These are phyloP conservation scores for Tausonia pullulans DNA, from an alignment of 1,284 basidiomycete species.

Conservation along the genomic window DNA sequence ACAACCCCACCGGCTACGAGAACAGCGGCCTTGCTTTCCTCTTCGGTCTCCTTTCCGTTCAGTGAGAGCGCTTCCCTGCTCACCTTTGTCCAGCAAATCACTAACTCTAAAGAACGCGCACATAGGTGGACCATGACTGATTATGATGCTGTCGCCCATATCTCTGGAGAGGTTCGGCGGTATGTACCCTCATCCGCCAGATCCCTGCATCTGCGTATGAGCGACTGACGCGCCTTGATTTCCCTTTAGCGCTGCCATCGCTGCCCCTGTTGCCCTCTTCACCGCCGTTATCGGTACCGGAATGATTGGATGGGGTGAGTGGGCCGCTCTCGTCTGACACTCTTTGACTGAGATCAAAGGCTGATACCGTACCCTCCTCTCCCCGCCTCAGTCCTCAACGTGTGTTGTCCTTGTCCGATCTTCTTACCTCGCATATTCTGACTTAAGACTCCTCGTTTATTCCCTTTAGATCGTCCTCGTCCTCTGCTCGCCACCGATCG, in stretches of 20 bases:
- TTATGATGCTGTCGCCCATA: slow-evolving; percentile 31
- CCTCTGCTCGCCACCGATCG: slow-evolving; percentile 50
- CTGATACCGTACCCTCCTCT: too few relatives aligned
- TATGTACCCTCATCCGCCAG: neutral
- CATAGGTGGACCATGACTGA: slow-evolving; percentile 43
- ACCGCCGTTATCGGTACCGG: slow-evolving; percentile 81
- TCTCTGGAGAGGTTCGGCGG: neutral
- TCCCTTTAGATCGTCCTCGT: slow-evolving; percentile 44
- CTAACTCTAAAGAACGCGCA: slow-evolving; percentile 38
- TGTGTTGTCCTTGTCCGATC: neutral
- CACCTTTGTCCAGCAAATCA: slow-evolving; percentile 50
- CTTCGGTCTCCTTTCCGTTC: slow-evolving; percentile 76
- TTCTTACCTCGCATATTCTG: neutral
- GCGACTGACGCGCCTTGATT: neutral
- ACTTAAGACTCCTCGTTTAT: neutral
- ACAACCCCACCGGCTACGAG: slow-evolving; percentile 55
- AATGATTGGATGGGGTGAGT: slow-evolving; percentile 53
- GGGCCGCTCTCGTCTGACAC: neutral
- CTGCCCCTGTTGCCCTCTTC: slow-evolving; percentile 71
- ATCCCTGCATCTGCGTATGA: neutral
- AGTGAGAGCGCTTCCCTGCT: slow-evolving; percentile 36
- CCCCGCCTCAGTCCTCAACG: too few relatives aligned
- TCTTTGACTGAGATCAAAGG: neutral
- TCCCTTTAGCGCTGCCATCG: slow-evolving; percentile 58
- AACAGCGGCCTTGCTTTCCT: slow-evolving; percentile 72